phyloP scores from a whole-genome alignment of 345 rosid genomes.

The Hibiscus syriacus region DNA sequence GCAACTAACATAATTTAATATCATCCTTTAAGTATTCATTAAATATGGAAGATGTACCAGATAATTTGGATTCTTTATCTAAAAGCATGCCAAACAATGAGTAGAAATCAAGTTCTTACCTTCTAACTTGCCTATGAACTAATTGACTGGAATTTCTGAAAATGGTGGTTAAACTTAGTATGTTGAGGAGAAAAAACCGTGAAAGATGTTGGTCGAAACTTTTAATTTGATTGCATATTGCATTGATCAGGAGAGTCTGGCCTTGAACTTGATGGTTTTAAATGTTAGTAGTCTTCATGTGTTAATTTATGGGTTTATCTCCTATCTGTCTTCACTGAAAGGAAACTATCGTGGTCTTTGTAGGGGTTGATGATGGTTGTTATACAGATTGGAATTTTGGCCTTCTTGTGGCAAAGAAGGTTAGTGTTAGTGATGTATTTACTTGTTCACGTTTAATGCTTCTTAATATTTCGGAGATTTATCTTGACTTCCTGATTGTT shows the following conservation, averaged over 20 bases:
- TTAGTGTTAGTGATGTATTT: slow-evolving; percentile 16
- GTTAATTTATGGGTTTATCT: slow-evolving; percentile 1
- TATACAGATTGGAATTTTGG: slow-evolving; percentile 84
- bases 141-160: background rate
- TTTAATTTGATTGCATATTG: background rate
- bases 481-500: slow-evolving; percentile 10
- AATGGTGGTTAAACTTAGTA: background rate
- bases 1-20: background rate
- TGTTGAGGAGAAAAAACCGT: background rate
- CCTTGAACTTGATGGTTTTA: background rate
- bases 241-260: background rate
- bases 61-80: background rate
- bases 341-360: slow-evolving; percentile 6
- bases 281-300: background rate
- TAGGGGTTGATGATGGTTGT: slow-evolving; percentile 82
- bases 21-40: background rate
- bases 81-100: background rate
- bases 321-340: background rate
- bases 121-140: background rate
- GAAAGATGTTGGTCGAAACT: background rate
- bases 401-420: slow-evolving; percentile 80
- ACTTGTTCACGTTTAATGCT: background rate
- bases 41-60: background rate
- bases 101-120: background rate
- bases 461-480: slow-evolving; percentile 1